Percentiles rank a stretch among this genome's conserved stretches.
These are phyloP conservation scores for Aspergillus funiculosus DNA, from an alignment of 495 filamentous ascomycete species.

Conservation along the genomic window DNA sequence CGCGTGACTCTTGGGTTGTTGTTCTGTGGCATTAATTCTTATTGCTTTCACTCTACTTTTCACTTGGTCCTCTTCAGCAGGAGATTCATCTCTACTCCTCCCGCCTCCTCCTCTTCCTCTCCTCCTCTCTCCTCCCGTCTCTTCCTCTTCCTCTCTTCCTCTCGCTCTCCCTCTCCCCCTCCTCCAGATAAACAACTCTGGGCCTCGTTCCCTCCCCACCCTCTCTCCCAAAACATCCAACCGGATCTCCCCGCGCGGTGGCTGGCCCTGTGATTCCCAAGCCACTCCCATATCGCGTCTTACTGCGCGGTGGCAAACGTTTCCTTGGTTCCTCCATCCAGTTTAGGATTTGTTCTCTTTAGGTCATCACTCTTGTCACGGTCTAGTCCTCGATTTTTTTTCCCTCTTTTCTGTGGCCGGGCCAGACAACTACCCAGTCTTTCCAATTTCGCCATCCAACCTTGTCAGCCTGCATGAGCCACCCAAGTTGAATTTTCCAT, in stretches of 20 bases:
- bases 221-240: neutral
- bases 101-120: constrained; percentile 18
- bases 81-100: too few relatives aligned
- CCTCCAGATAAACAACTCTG: constrained; percentile 2
- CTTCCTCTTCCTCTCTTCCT: constrained; percentile 7
- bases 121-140: constrained; percentile 4
- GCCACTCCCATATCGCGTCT: constrained; percentile 18
- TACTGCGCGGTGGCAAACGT: constrained; percentile 34
- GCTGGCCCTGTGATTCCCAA: constrained; percentile 14
- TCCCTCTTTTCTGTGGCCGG: constrained; percentile 3
- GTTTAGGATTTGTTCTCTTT: constrained; percentile 24
- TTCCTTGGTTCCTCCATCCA: constrained; percentile 34
- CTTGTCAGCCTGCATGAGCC: too few relatives aligned
- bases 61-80: too few relatives aligned
- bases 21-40: too few relatives aligned
- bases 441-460: too few relatives aligned
- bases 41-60: neutral
- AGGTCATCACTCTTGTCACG: constrained; percentile 19
- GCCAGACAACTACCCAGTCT: too few relatives aligned
- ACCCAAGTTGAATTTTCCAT: too few relatives aligned
- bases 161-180: constrained; percentile 2
- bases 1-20: too few relatives aligned
- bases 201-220: neutral
- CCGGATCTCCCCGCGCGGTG: constrained; percentile 20
- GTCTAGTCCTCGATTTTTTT: constrained; percentile 14